Percentiles rank a stretch among this genome's conserved stretches.
Conservation (phyloP, 2,329 filamentous ascomycete genomes). For the Aspergillus carbonarius region DNA sequence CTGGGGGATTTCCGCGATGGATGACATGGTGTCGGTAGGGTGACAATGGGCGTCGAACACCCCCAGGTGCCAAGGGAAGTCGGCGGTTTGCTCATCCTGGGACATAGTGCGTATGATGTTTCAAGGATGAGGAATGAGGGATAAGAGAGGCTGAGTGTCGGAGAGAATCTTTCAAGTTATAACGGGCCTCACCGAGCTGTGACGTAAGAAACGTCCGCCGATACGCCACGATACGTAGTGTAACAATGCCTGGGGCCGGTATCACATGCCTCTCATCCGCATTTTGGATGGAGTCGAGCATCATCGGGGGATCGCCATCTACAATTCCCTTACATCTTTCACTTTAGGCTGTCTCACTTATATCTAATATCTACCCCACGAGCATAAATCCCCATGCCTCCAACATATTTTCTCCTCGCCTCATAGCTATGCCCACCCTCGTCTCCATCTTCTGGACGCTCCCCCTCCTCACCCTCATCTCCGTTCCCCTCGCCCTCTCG, state of each 20-base stretch:
- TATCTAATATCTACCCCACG: neutral
- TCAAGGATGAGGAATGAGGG: neutral
- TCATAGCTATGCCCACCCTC: constrained; percentile 25
- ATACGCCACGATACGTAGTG: neutral
- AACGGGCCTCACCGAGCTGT: neutral
- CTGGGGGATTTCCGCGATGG: constrained; percentile 51
- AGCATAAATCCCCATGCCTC: neutral
- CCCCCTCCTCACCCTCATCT: constrained; percentile 63
- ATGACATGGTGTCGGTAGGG: constrained; percentile 63
- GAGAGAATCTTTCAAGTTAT: neutral
- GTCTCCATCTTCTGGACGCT: constrained; percentile 50
- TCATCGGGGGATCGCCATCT: neutral
- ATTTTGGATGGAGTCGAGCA: neutral
- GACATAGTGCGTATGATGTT: neutral
- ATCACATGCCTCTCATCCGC: constrained; percentile 12
- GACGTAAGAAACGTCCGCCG: neutral
- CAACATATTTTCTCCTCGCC: neutral
- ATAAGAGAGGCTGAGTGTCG: neutral
- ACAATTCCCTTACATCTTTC: neutral
- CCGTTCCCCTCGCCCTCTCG: constrained; percentile 62
- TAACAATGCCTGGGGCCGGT: constrained; percentile 5
- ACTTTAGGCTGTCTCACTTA: neutral
- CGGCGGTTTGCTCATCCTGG: constrained; percentile 11
- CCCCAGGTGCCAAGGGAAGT: constrained; percentile 62
- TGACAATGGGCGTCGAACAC: constrained; percentile 67